Evolutionary conservation across 345 rosid species (phyloP).

Genomic region (Gossypium turneri): DNA sequence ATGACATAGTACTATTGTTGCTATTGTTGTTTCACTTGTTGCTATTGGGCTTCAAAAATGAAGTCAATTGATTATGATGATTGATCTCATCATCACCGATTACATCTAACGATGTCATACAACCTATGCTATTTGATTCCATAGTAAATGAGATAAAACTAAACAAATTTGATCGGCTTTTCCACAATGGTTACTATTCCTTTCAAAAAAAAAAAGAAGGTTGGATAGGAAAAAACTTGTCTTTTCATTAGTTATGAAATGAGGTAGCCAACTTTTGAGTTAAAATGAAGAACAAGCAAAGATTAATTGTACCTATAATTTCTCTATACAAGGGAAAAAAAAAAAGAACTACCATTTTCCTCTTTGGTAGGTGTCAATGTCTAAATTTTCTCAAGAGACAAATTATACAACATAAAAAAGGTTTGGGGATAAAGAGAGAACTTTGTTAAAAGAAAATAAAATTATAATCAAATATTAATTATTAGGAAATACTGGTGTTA

Average conservation of each 20-base stretch:
- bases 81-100: constrained; percentile 73
- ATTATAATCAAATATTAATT: no score
- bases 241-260: background rate
- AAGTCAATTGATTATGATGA: constrained; percentile 37
- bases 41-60: constrained; percentile 48
- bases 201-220: background rate
- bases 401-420: no score
- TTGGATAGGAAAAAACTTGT: background rate
- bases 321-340: no score
- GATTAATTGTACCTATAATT: background rate
- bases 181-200: no score
- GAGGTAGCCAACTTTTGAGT: background rate
- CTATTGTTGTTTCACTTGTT: constrained; percentile 13
- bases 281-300: background rate
- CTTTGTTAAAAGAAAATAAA: no score
- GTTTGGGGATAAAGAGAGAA: no score
- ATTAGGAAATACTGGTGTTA: no score
- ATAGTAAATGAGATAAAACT: constrained; percentile 20
- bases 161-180: background rate
- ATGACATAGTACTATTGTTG: constrained; percentile 35
- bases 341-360: background rate
- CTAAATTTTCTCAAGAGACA: no score
- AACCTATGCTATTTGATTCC: constrained; percentile 75
- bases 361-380: background rate
- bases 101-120: constrained; percentile 11